Evolutionary conservation across 1,139 yeast species (phyloP).

Genomic region (Pichia sp.): DNA sequence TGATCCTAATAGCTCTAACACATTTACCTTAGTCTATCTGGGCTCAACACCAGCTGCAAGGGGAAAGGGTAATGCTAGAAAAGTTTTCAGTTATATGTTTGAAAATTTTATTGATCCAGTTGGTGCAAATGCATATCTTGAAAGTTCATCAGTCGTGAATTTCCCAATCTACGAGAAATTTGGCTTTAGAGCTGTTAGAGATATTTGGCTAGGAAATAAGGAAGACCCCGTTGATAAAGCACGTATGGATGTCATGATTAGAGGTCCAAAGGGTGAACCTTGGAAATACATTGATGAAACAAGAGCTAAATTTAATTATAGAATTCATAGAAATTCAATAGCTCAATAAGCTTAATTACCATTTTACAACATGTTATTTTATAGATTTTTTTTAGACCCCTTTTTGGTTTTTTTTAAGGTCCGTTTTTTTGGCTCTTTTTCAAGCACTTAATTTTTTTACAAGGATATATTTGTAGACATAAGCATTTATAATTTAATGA

Average conservation of each 20-base stretch:
- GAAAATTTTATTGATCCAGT: conserved; percentile 42
- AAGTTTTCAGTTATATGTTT: conserved; percentile 51
- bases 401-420: too few species aligned
- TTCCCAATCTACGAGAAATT: conserved; percentile 53
- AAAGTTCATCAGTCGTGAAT: conserved; percentile 47
- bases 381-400: background rate
- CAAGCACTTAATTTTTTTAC: background rate
- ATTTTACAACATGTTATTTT: background rate
- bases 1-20: conserved; percentile 31
- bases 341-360: conserved; percentile 8
- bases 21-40: conserved; percentile 55
- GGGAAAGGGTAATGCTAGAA: conserved; percentile 63
- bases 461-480: background rate
- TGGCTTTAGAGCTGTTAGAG: conserved; percentile 47
- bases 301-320: conserved; percentile 21
- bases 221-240: conserved; percentile 37
- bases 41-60: conserved; percentile 54
- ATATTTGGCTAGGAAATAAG: conserved; percentile 44
- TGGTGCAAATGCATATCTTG: conserved; percentile 46
- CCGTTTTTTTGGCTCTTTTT: background rate
- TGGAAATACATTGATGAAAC: conserved; percentile 26
- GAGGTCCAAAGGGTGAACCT: conserved; percentile 40
- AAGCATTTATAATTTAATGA: too few species aligned
- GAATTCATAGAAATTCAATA: conserved; percentile 19
- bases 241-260: conserved; percentile 52